Evolutionary conservation across 768 basidiomycete species (phyloP).

Genomic region (Phylloporus arenicola): DNA sequence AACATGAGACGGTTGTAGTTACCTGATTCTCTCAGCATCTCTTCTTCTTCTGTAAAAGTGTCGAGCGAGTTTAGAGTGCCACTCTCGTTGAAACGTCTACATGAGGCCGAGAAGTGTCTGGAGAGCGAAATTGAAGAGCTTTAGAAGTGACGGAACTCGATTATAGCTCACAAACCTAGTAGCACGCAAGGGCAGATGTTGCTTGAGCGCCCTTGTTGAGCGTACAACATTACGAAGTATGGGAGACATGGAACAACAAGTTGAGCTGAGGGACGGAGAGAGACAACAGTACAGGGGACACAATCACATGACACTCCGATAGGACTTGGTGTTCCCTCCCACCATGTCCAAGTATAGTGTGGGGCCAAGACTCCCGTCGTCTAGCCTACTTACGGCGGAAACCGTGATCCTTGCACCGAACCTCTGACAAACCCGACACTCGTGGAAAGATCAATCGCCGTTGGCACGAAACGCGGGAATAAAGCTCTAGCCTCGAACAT

Average conservation of each 20-base stretch:
- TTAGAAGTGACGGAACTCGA: background rate
- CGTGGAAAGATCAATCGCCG: no score
- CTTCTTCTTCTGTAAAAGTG: slow-evolving; percentile 89
- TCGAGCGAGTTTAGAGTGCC: slow-evolving; percentile 57
- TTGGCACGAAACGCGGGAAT: no score
- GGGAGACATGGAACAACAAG: background rate
- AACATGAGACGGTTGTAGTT: slow-evolving; percentile 16
- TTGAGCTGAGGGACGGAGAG: background rate
- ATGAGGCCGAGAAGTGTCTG: slow-evolving; percentile 26
- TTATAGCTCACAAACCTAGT: slow-evolving; percentile 13
- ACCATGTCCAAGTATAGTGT: background rate
- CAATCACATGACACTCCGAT: slow-evolving; percentile 19
- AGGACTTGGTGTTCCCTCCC: no score
- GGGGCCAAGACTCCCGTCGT: no score
- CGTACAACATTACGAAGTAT: slow-evolving; percentile 25
- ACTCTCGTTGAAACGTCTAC: slow-evolving; percentile 23
- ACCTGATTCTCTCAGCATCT: slow-evolving; percentile 91
- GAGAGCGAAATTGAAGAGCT: background rate
- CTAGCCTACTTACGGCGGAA: no score
- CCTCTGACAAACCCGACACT: no score
- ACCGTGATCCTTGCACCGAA: no score
- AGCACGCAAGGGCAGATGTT: background rate
- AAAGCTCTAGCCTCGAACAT: background rate
- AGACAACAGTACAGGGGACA: slow-evolving; percentile 5
- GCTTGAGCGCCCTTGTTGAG: slow-evolving; percentile 10